A percentile compares a stretch with the other conserved stretches of the same genome.
Conservation (phyloP, 1,284 basidiomycete genomes). For the Cryptococcus sp. region DNA sequence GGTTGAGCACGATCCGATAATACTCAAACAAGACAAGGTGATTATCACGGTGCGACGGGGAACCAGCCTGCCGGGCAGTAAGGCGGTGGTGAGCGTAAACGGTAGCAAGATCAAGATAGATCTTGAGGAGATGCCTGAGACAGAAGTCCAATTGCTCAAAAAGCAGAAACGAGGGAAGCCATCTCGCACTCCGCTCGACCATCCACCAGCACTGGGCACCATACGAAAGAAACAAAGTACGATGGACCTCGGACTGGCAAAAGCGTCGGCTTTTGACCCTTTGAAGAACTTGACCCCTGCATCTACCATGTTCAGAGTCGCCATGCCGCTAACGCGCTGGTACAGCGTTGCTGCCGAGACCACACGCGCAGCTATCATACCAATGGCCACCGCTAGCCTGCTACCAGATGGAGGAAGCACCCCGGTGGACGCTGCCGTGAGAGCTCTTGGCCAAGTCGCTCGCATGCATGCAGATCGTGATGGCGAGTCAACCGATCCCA, state of each 20-base stretch:
- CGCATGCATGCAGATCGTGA: conserved; percentile 66
- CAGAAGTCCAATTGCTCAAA: conserved; percentile 79
- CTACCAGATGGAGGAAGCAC: conserved; percentile 43
- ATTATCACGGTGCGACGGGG: conserved; percentile 72
- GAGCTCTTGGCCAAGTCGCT: conserved; percentile 75
- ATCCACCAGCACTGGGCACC: conserved; percentile 75
- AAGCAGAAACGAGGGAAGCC: conserved; percentile 87
- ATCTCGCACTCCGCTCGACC: conserved; percentile 83
- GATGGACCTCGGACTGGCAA: conserved; percentile 21
- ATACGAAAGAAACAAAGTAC: conserved; percentile 58
- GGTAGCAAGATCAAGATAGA: conserved; percentile 86
- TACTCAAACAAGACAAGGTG: conserved; percentile 73
- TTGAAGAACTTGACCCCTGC: conserved; percentile 13
- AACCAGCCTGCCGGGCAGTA: conserved; percentile 49
- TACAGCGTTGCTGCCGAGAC: conserved; percentile 70
- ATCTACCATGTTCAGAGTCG: conserved; percentile 19
- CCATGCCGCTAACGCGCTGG: conserved; percentile 64
- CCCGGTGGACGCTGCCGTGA: conserved; percentile 73
- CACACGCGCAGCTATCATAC: conserved; percentile 44
- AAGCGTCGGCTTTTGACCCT: conserved; percentile 8
- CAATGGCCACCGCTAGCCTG: conserved; percentile 37
- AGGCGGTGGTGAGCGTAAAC: conserved; percentile 83
- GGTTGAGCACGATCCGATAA: conserved; percentile 79
- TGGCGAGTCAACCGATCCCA: conserved; percentile 55
- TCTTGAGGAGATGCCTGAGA: conserved; percentile 82